Base-by-base conservation (phyloP, 441 rosid species). In the Aleurites moluccanus region DNA sequence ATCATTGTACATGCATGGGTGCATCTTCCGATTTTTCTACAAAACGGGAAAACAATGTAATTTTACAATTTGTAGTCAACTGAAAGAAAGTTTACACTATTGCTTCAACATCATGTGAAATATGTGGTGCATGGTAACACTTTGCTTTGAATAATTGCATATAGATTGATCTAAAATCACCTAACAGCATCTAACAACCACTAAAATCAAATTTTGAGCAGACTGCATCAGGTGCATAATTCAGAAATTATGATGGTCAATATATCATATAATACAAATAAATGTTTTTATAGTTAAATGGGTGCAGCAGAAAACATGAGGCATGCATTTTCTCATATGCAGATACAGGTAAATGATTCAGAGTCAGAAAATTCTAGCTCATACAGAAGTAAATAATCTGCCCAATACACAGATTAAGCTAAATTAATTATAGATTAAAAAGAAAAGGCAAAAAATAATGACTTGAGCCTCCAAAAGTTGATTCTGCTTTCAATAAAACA, bases 1-100 rank as follows among this genome's bases (percentile, higher is more conserved):
- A 85, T 88, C 95, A 10, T 90, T 96, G 72, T 93, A 93, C 86
- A 89, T 70, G 70, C 79, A 82, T 6, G 97, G 99, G 78, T 88
- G 97, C 96, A 87, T 89, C 91, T 76, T 90, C 86, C 84, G 90
- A 72, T 81, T 70, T 84, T 84, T 91, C 97, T 91, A 83, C 78
- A 81, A 70, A n/a, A 79, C 15, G 66, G 16, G 56, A 78, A 75
- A 40, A 79, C 30, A 30, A 70, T 35, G 25, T 64, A 23, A 45
- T n/a, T 63, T 65, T 14, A 25, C 15, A 77, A 69, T 67, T 21
- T 13, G 66, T 21, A 57, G 68, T 20, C 59, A 71, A 65, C 27
- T 27, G 18, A 35, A 57, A 28, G 14, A 44, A 72, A 13, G 13
- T 42, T 23, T 65, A 23, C 25, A 49, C 20, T 25, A 53, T 50